Evolutionary conservation across 2,329 filamentous ascomycete genomes (phyloP).

Genomic region (Tolypocladium amazonense): DNA sequence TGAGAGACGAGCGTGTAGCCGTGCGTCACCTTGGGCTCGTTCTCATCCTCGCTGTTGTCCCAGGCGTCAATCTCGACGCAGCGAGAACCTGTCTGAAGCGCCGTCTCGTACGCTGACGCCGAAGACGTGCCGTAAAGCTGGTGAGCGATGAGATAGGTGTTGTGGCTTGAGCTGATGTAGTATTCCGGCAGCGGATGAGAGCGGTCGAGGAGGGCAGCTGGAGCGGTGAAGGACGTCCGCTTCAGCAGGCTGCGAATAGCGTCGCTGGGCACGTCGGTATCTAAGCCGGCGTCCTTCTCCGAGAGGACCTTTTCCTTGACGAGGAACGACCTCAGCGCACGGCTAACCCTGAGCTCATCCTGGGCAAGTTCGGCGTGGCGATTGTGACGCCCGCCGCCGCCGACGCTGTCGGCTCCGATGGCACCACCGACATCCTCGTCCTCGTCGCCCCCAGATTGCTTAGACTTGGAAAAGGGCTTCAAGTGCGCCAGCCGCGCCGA

Average conservation of each 20-base stretch:
- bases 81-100: constrained; percentile 50
- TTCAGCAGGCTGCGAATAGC: constrained; percentile 41
- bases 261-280: constrained; percentile 26
- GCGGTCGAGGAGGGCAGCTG: constrained; percentile 41
- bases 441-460: constrained; percentile 11
- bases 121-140: constrained; percentile 56
- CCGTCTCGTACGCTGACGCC: constrained; percentile 52
- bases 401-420: constrained; percentile 31
- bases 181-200: constrained; percentile 56
- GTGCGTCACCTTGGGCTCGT: constrained; percentile 61
- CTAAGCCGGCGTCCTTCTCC: constrained; percentile 34
- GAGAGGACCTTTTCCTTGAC: constrained; percentile 39
- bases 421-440: constrained; percentile 23
- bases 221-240: constrained; percentile 47
- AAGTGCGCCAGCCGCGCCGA: constrained; percentile 15
- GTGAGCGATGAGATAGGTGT: constrained; percentile 61
- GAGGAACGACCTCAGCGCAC: constrained; percentile 45
- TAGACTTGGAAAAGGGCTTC: constrained; percentile 18
- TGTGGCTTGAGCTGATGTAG: constrained; percentile 63
- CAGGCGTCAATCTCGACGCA: constrained; percentile 68
- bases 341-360: constrained; percentile 47
- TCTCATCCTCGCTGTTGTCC: constrained; percentile 49
- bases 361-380: constrained; percentile 37
- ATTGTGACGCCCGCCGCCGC: constrained; percentile 48
- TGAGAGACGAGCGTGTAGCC: constrained; percentile 58